These are phyloP conservation scores for Colletotrichum costaricense DNA, from an alignment of 2,329 filamentous ascomycete species.

Conservation along the genomic window DNA sequence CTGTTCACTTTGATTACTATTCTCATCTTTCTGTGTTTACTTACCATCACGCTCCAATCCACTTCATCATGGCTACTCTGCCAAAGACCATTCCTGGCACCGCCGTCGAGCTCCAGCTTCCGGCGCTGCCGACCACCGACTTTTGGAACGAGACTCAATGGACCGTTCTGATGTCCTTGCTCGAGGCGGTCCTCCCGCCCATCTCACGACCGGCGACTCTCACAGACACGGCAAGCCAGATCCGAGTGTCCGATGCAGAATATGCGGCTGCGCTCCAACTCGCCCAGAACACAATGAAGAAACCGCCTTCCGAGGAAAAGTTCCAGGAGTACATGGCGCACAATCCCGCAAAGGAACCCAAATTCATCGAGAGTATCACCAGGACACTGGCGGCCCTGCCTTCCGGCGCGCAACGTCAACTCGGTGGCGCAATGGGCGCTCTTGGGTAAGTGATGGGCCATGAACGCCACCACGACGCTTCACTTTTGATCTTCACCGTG, in stretches of 20 bases:
- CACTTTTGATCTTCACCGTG: neutral
- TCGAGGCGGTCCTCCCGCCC: slow-evolving; percentile 71
- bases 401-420: slow-evolving; percentile 43
- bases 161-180: slow-evolving; percentile 63
- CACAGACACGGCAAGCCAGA: slow-evolving; percentile 52
- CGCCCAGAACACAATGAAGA: slow-evolving; percentile 48
- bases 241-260: slow-evolving; percentile 60
- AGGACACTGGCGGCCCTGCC: slow-evolving; percentile 53
- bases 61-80: slow-evolving; percentile 17
- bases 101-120: slow-evolving; percentile 19
- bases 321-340: slow-evolving; percentile 65
- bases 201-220: slow-evolving; percentile 57
- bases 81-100: slow-evolving; percentile 11
- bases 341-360: slow-evolving; percentile 61
- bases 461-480: neutral
- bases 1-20: neutral
- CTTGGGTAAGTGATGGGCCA: slow-evolving; percentile 53
- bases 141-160: slow-evolving; percentile 63
- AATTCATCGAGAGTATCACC: slow-evolving; percentile 62
- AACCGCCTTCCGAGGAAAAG: slow-evolving; percentile 53
- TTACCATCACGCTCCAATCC: neutral
- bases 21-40: neutral
- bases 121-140: slow-evolving; percentile 39
- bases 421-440: slow-evolving; percentile 53
- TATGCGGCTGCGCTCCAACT: slow-evolving; percentile 58